Conservation (phyloP, 352 stramenopile species). For the Phytopythium litorale region DNA sequence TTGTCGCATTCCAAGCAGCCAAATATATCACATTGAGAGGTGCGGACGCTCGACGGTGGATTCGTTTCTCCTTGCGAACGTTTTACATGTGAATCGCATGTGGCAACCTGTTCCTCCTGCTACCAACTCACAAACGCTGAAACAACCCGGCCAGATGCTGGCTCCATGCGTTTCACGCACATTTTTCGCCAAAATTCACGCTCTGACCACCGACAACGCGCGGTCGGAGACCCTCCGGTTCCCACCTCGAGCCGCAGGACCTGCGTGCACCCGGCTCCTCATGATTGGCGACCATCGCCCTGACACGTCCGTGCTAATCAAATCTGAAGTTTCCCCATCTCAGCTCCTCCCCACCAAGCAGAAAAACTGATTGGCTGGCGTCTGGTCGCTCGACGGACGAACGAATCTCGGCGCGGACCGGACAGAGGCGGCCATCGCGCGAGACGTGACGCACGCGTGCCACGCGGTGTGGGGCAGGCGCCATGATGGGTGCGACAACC, state of each 20-base stretch:
- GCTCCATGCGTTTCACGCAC: neutral
- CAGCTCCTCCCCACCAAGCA: neutral
- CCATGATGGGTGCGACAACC: neutral
- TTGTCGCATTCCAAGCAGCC: neutral
- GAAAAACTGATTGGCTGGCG: neutral
- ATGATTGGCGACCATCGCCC: neutral
- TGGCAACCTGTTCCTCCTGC: neutral
- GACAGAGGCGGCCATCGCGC: neutral
- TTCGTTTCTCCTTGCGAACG: neutral
- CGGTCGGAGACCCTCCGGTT: too few species aligned
- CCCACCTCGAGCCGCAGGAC: too few species aligned
- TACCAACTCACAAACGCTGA: neutral
- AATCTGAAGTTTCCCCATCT: conserved; percentile 3
- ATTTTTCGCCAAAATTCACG: neutral
- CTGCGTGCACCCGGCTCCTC: too few species aligned
- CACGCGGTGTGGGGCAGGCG: neutral
- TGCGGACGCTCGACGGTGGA: too few species aligned
- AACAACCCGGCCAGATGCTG: neutral
- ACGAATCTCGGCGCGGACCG: neutral
- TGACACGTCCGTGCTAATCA: neutral
- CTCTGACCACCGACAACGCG: neutral
- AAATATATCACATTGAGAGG: neutral
- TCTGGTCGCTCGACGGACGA: neutral
- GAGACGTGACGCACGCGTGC: conserved; percentile 1
- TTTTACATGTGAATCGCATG: neutral